Conservation (phyloP, 1,139 yeast species). For the Suhomyces kunorum region DNA sequence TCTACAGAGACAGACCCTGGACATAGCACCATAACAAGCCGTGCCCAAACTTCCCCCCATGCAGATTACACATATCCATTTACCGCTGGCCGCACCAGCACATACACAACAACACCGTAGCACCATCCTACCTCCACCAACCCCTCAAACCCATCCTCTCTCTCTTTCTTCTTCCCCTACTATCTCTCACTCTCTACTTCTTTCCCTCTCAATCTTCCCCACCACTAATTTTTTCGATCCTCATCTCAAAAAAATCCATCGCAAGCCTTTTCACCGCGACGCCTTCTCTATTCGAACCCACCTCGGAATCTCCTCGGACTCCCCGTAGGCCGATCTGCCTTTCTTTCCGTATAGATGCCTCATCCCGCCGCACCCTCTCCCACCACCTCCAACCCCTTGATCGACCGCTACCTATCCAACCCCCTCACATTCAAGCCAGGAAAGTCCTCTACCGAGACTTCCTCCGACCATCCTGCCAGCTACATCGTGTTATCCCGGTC, state of each 20-base stretch:
- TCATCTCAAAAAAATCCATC: conserved; percentile 10
- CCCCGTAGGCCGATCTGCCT: background rate
- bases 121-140: too few relatives aligned
- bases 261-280: conserved; percentile 9
- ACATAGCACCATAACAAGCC: too few relatives aligned
- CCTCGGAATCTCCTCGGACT: background rate
- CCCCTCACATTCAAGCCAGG: conserved; percentile 65
- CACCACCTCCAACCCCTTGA: conserved; percentile 37
- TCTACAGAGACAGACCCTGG: too few relatives aligned
- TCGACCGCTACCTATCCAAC: conserved; percentile 58
- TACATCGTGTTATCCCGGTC: conserved; percentile 41
- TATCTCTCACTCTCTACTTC: background rate
- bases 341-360: conserved; percentile 7
- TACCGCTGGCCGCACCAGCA: too few relatives aligned
- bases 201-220: background rate
- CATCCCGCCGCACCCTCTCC: conserved; percentile 26
- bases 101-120: too few relatives aligned
- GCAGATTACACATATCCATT: too few relatives aligned
- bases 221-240: conserved; percentile 1
- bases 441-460: conserved; percentile 37
- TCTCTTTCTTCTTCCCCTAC: too few relatives aligned
- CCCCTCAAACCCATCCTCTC: too few relatives aligned
- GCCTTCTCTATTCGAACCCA: background rate
- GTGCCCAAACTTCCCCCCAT: too few relatives aligned
- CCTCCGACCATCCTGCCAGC: conserved; percentile 33